Base-by-base conservation (phyloP, 768 basidiomycete species). In the Pleurotus giganteus region DNA sequence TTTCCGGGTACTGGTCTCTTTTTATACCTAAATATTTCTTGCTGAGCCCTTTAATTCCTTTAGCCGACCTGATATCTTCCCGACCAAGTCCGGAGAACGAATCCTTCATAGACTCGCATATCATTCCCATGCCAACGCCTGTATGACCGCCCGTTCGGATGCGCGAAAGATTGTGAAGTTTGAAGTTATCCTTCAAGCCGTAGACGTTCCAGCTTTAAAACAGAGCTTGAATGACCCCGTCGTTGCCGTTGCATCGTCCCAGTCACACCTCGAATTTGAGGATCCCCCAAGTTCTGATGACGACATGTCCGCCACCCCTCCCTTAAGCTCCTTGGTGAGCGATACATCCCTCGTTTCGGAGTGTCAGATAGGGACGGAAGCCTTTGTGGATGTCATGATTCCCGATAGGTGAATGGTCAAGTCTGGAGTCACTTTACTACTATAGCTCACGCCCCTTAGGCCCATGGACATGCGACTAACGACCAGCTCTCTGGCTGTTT, bases 381-480 rank as follows among this genome's bases (percentile, higher is more conserved):
- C 60, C 32, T 66, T 59, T 6, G 26, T 84, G 29, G 75, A 84
- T 62, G 42, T 86, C 17, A 71, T 84, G 74, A 67, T 85, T 60
- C 84, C 84, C 36, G 78, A 84, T 61, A 75, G 83, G 85, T 83
- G 47, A 55, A 68, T 54, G 9, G 7, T 34, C 34, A 4, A 29
- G 62, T 17, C n/a, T 41, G 50, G 56, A 34, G 8, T 36, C 4
- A 47, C 47, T n/a, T 26, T 17, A 24, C 44, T 6, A 34, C 19
- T 46, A 28, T 51, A 13, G 12, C 24, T 32, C 19, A 36, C 39
- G n/a, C 2, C 39, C 52, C 52, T 17, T 56, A 86, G 84, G 21
- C 76, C 81, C 11, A 74, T 84, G 73, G 86, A 88, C 61, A 61
- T 86, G 29, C 82, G 75, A 27, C 69, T 88, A 51, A 70, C 75